phyloP scores from a whole-genome alignment of 192 early-diverging fungal species.

The Coemansia sp. region DNA sequence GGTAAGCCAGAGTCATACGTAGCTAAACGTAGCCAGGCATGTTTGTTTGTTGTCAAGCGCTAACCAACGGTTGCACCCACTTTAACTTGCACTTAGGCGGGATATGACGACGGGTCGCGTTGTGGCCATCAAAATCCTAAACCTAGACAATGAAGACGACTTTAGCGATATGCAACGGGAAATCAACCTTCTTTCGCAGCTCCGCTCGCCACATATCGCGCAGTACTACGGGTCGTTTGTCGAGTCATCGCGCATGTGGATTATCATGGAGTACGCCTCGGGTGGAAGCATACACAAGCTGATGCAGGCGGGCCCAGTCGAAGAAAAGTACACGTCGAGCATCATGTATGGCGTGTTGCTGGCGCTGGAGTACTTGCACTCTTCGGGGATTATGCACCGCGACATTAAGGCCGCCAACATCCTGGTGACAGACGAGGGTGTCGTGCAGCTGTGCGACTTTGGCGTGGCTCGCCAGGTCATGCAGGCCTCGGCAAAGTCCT shows the following conservation, averaged over 20 bases:
- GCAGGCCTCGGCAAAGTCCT: slow-evolving; percentile 67
- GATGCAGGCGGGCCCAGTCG: slow-evolving; percentile 79
- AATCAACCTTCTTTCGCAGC: slow-evolving; percentile 84
- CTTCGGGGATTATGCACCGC: slow-evolving; percentile 91
- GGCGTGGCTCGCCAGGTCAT: slow-evolving; percentile 87
- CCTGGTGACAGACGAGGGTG: slow-evolving; percentile 82
- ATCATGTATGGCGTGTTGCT: slow-evolving; percentile 85
- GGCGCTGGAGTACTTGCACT: slow-evolving; percentile 91
- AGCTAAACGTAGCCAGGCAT: not conserved
- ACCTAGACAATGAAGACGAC: slow-evolving; percentile 95
- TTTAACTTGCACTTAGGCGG: slow-evolving; percentile 15
- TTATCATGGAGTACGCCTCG: slow-evolving; percentile 97
- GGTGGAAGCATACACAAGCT: slow-evolving; percentile 81
- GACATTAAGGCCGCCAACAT: slow-evolving; percentile 99
- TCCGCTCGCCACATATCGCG: slow-evolving; percentile 87
- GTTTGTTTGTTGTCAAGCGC: not conserved
- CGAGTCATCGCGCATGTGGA: slow-evolving; percentile 92
- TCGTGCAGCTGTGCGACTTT: slow-evolving; percentile 95
- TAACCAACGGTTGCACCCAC: not conserved
- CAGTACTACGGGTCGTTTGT: slow-evolving; percentile 89
- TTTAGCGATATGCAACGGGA: slow-evolving; percentile 94
- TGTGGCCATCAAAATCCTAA: slow-evolving; percentile 96
- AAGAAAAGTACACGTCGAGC: slow-evolving; percentile 85
- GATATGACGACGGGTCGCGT: slow-evolving; percentile 73
- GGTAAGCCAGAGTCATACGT: slow-evolving; percentile 19